Evolutionary conservation across 2,329 filamentous ascomycete species (phyloP).

Genomic region (Daldinia sp.): DNA sequence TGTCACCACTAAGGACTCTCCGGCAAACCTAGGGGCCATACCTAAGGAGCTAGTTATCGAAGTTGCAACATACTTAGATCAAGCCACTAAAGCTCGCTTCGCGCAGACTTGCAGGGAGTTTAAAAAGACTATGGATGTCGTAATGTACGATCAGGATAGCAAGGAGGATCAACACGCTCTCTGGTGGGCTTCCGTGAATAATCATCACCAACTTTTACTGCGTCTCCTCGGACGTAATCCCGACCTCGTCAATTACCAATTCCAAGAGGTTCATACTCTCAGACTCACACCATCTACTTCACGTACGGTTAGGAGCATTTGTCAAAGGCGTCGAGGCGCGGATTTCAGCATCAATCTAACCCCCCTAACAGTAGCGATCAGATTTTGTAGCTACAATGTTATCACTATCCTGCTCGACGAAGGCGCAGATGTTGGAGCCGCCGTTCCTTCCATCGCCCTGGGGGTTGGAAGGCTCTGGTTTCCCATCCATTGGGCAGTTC

Average conservation of each 20-base stretch:
- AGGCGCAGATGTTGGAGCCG: slow-evolving; percentile 12
- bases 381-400: background rate
- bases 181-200: slow-evolving; percentile 26
- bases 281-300: too few species aligned
- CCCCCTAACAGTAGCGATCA: slow-evolving; percentile 19
- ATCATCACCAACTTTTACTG: background rate
- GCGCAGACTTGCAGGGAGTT: slow-evolving; percentile 9
- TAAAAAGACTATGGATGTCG: background rate
- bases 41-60: slow-evolving; percentile 11
- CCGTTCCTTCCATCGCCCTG: background rate
- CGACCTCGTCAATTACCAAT: slow-evolving; percentile 11
- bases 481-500: slow-evolving; percentile 29
- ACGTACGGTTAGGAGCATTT: background rate
- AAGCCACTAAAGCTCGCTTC: slow-evolving; percentile 17
- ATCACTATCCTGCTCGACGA: background rate
- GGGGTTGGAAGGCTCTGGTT: slow-evolving; percentile 1
- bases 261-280: background rate
- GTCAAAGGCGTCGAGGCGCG: background rate
- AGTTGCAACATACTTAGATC: slow-evolving; percentile 11
- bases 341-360: background rate
- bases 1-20: background rate
- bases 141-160: slow-evolving; percentile 16
- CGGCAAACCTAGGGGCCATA: background rate
- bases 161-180: slow-evolving; percentile 21
- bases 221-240: background rate